Conservation (phyloP, 176 grass and related monocot species). For the Bromus sterilis region DNA sequence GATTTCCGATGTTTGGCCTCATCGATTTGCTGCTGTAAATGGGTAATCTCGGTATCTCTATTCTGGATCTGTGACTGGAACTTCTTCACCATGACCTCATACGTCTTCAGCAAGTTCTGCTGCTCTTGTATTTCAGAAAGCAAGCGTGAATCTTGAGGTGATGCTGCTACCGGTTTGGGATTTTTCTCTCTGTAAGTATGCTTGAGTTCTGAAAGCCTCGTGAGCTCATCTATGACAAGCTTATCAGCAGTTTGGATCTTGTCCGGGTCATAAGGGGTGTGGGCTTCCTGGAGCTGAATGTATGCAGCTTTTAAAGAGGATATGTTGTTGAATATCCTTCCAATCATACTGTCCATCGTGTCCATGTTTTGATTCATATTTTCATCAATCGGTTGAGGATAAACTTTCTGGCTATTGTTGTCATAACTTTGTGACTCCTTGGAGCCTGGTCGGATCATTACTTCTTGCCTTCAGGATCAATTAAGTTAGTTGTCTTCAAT, state of each 20-base stretch:
- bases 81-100: conserved; percentile 97
- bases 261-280: conserved; percentile 93
- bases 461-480: conserved; percentile 39
- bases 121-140: conserved; percentile 95
- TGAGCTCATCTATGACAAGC: conserved; percentile 91
- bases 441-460: conserved; percentile 42
- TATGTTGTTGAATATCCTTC: conserved; percentile 84
- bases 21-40: conserved; percentile 72
- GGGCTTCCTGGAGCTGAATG: conserved; percentile 90
- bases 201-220: conserved; percentile 90
- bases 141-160: conserved; percentile 77
- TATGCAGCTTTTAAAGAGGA: conserved; percentile 91
- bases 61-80: conserved; percentile 93
- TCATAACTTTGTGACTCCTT: conserved; percentile 73
- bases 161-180: conserved; percentile 64
- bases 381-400: conserved; percentile 92
- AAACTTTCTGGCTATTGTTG: conserved; percentile 85
- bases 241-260: conserved; percentile 85
- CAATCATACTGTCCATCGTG: conserved; percentile 68
- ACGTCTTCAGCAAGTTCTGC: conserved; percentile 85
- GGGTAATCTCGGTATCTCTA: conserved; percentile 69
- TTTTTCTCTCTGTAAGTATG: conserved; percentile 89
- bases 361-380: conserved; percentile 60
- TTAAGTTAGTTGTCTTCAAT: conserved; percentile 13
- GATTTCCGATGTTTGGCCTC: conserved; percentile 72